These are phyloP conservation scores for Exophiala spinifera DNA, from an alignment of 2,329 filamentous ascomycete genomes.

Conservation along the genomic window DNA sequence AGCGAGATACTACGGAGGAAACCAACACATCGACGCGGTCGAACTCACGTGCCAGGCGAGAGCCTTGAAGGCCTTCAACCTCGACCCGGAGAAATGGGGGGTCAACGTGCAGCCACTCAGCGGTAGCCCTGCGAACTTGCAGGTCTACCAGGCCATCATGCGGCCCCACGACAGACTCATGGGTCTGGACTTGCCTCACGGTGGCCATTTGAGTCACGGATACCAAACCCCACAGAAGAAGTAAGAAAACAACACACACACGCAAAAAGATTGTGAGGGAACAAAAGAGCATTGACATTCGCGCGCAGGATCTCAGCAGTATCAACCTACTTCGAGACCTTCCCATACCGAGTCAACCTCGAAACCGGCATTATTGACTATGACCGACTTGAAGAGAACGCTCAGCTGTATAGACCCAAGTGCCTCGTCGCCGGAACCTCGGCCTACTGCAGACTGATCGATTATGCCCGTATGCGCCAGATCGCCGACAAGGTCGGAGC, in stretches of 20 bases:
- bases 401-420: constrained; percentile 90
- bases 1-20: constrained; percentile 93
- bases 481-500: constrained; percentile 91
- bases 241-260: constrained; percentile 32
- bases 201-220: constrained; percentile 91
- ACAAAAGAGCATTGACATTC: neutral
- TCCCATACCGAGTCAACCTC: constrained; percentile 80
- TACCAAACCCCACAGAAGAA: constrained; percentile 96
- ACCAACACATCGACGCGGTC: constrained; percentile 90
- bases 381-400: constrained; percentile 84
- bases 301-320: constrained; percentile 74
- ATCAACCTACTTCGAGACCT: constrained; percentile 98
- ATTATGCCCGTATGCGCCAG: constrained; percentile 93
- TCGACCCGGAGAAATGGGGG: constrained; percentile 85
- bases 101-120: constrained; percentile 92
- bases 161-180: constrained; percentile 93
- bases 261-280: neutral
- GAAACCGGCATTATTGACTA: constrained; percentile 95
- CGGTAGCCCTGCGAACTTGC: constrained; percentile 70
- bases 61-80: constrained; percentile 79
- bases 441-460: constrained; percentile 96
- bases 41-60: constrained; percentile 87
- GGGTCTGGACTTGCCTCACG: constrained; percentile 92
- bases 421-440: constrained; percentile 94
- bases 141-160: constrained; percentile 94